Conservation (phyloP, 75 land plant species). For the Picea glauca region DNA sequence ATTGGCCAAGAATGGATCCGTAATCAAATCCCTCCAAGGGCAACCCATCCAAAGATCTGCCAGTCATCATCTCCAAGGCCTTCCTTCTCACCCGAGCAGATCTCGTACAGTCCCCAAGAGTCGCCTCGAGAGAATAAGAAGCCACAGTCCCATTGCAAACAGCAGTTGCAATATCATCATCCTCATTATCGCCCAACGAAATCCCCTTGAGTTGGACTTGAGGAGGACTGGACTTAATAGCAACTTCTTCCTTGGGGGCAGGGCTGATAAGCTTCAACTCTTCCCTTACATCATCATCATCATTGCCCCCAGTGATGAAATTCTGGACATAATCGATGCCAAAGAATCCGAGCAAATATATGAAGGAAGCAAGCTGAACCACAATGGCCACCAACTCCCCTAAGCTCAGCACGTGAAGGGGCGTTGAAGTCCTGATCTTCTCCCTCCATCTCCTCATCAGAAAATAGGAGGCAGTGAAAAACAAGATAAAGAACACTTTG, state of each 20-base stretch:
- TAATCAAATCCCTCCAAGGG: slow-evolving; percentile 72
- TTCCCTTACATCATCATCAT: not conserved
- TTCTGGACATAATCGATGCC: slow-evolving; percentile 78
- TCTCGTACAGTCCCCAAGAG: slow-evolving; percentile 57
- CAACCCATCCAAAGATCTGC: slow-evolving; percentile 53
- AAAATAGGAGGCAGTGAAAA: slow-evolving; percentile 53
- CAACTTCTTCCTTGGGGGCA: not conserved
- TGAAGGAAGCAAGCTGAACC: slow-evolving; percentile 59
- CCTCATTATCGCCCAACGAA: slow-evolving; percentile 22
- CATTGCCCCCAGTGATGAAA: slow-evolving; percentile 15
- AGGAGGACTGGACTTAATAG: not conserved
- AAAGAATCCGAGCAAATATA: slow-evolving; percentile 79
- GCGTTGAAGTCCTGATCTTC: slow-evolving; percentile 69
- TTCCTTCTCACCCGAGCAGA: slow-evolving; percentile 50
- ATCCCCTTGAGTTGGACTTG: slow-evolving; percentile 17
- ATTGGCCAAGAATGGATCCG: slow-evolving; percentile 60
- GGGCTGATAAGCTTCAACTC: not conserved
- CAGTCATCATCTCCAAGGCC: slow-evolving; percentile 48
- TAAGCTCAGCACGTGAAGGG: slow-evolving; percentile 61
- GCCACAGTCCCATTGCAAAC: slow-evolving; percentile 49
- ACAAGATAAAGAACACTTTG: slow-evolving; percentile 57
- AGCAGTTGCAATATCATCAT: slow-evolving; percentile 43
- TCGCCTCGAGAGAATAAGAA: slow-evolving; percentile 59
- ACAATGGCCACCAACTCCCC: slow-evolving; percentile 60
- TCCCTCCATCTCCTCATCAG: slow-evolving; percentile 84